Evolutionary conservation across 768 basidiomycete genomes (phyloP), one percentile per base, ranked within the genome.

Genomic region (Xerocomellus amylosporus): DNA sequence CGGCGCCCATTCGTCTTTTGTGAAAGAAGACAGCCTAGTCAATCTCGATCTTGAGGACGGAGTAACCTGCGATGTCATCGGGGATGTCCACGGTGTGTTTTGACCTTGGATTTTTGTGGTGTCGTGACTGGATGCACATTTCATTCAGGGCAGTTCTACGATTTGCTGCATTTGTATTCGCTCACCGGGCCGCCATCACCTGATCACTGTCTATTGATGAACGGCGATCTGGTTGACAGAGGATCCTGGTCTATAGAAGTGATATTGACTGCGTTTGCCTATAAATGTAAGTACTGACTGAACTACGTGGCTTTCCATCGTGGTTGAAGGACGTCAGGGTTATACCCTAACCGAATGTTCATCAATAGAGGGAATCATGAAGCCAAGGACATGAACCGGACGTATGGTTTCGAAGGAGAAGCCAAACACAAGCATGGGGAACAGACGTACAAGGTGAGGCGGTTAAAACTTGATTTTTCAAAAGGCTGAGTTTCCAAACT

Each of bases 351-450:
- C 53, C 83, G 77, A 54, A 91, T 98, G 79, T 96, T 82, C 71
- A 83, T 99, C 68, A 98, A 99, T 70, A 84, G 96, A 59, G 96
- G 96, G 17, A 98, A 98, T 73, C 96, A 98, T 66, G 93, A 96
- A 74, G 87, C 93, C 55, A 90, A 91, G 69, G 94, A 98, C 43
- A 98, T 99, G 97, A 99, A 99, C 72, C 77, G 87, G 46, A 83
- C 86, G 20, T 94, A 96, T 70, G 93, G 93, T 1, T 95, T 95
- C 64, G 93, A 96, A 71, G 94, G 95, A 38, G 97, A 99, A 75
- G 89, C 86, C 30, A 96, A 96, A 66, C 89, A 96, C 65, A 98
- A 99, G 70, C 93, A 96, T 61, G 94, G 94, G 28, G 94, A 97
- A 65, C 87, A 93, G 69, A 88, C 92, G 0, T 98, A 95, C 76